Evolutionary conservation across 202 grass and related monocot genomes (phyloP).

Genomic region (Miscanthus sacchariflorus): DNA sequence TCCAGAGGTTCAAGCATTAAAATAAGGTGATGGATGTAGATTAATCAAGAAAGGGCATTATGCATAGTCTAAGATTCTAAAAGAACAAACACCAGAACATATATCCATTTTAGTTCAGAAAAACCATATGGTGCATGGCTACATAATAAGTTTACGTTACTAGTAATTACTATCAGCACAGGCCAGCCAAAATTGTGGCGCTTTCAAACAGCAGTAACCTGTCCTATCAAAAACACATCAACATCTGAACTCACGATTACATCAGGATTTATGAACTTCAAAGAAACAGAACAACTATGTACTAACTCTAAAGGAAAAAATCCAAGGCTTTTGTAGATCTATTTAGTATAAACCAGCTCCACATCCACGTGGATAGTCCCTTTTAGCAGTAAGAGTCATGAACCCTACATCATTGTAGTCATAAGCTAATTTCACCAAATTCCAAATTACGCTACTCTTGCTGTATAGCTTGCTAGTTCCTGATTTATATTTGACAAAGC

Average conservation of each 20-base stretch:
- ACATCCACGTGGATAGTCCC: background rate
- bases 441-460: background rate
- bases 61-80: background rate
- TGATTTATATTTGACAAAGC: background rate
- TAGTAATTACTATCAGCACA: background rate
- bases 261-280: conserved; percentile 11
- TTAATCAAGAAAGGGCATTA: conserved; percentile 1
- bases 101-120: conserved; percentile 10
- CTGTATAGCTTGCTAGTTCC: background rate
- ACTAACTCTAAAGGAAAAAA: background rate
- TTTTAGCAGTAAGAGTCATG: background rate
- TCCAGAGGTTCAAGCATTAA: background rate
- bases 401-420: background rate
- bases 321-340: background rate
- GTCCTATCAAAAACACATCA: background rate
- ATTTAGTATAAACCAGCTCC: conserved; percentile 1
- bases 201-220: background rate
- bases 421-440: background rate
- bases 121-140: background rate
- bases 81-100: background rate
- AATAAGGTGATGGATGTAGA: background rate
- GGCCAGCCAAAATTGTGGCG: background rate
- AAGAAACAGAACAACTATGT: background rate
- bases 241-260: background rate
- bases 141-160: background rate